These are phyloP conservation scores for Fusarium chlamydosporum DNA, from an alignment of 2,329 filamentous ascomycete species.

Conservation along the genomic window DNA sequence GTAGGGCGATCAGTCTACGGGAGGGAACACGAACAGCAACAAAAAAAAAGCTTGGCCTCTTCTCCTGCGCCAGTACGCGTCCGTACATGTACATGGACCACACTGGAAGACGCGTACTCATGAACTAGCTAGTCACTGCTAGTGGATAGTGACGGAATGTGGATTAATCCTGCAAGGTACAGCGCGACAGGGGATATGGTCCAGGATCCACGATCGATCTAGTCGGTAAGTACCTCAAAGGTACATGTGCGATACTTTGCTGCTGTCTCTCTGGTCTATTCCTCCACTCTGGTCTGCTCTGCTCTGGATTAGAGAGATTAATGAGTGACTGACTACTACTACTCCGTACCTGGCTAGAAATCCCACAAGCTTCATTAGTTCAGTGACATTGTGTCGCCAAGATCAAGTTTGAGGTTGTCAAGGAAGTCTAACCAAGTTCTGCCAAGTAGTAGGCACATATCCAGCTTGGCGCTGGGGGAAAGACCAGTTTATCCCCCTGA, in stretches of 20 bases:
- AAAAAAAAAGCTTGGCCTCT: conserved; percentile 25
- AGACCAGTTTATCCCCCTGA: conserved; percentile 38
- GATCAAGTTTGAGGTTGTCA: conserved; percentile 4
- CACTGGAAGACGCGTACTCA: conserved; percentile 29
- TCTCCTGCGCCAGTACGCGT: conserved; percentile 16
- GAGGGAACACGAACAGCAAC: conserved; percentile 6
- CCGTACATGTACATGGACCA: conserved; percentile 9
- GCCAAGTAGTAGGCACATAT: conserved; percentile 30
- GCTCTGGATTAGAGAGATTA: conserved; percentile 5
- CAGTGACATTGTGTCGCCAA: conserved; percentile 20
- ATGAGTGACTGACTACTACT: conserved; percentile 4
- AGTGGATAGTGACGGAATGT: conserved; percentile 40
- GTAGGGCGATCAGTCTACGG: not conserved
- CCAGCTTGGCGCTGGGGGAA: conserved; percentile 37
- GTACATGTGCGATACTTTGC: conserved; percentile 9
- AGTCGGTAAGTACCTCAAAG: conserved; percentile 26
- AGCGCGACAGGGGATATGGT: conserved; percentile 23
- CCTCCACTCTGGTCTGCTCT: not conserved
- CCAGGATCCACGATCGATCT: conserved; percentile 45
- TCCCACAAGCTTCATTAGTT: conserved; percentile 17
- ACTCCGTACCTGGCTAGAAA: conserved; percentile 2
- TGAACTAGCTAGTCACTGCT: conserved; percentile 13
- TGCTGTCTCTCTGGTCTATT: not conserved
- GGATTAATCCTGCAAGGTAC: conserved; percentile 44
- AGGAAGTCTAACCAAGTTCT: conserved; percentile 24